These are phyloP conservation scores for Cercospora sojina DNA, from an alignment of 2,329 filamentous ascomycete species.

Conservation along the genomic window DNA sequence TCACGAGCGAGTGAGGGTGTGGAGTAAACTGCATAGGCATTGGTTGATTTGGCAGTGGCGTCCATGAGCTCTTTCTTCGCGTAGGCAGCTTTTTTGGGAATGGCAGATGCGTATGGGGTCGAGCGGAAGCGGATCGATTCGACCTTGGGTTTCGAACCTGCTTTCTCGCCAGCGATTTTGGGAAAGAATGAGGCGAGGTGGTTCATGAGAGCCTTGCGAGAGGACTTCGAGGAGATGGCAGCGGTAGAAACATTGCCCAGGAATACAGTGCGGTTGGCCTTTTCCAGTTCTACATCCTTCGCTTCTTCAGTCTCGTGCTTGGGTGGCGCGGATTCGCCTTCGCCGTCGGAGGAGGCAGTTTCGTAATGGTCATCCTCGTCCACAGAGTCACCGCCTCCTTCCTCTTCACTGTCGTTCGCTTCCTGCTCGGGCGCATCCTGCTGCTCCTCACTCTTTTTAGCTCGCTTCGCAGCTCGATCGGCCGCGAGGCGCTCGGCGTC, in stretches of 20 bases:
- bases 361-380: constrained; percentile 31
- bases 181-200: constrained; percentile 76
- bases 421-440: constrained; percentile 18
- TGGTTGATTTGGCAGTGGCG: constrained; percentile 86
- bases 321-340: constrained; percentile 57
- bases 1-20: constrained; percentile 71
- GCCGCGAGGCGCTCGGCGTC: constrained; percentile 31
- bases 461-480: constrained; percentile 36
- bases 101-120: constrained; percentile 74
- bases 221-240: constrained; percentile 77
- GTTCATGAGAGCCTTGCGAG: constrained; percentile 71
- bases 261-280: constrained; percentile 87
- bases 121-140: constrained; percentile 94
- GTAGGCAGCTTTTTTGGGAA: constrained; percentile 93
- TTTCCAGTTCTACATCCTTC: constrained; percentile 66
- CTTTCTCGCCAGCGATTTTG: constrained; percentile 48
- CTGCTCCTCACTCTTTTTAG: constrained; percentile 31
- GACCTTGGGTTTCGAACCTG: constrained; percentile 64
- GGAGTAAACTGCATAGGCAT: constrained; percentile 90
- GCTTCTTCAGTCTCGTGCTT: constrained; percentile 51
- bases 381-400: constrained; percentile 30
- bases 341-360: constrained; percentile 39
- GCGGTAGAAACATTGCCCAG: constrained; percentile 83
- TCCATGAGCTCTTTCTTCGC: constrained; percentile 89
- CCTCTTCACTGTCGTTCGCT: constrained; percentile 29